These are phyloP conservation scores for Salix purpurea DNA, from an alignment of 345 rosid species.

Conservation along the genomic window DNA sequence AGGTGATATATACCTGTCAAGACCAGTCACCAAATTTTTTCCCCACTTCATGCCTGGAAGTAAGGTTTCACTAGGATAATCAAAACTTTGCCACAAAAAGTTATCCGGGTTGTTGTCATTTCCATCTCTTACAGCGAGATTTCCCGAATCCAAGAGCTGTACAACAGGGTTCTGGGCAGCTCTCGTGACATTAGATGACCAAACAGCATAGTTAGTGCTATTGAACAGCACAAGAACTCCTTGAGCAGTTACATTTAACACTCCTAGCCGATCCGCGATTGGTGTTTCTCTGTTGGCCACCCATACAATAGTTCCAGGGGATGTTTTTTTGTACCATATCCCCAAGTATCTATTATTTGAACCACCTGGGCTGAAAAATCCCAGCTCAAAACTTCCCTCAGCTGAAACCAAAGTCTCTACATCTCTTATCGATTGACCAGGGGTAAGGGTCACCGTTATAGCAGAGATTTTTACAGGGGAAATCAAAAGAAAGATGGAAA, in stretches of 20 bases:
- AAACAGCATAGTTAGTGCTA: not conserved
- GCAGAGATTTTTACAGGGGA: not conserved
- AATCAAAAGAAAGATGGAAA: not conserved
- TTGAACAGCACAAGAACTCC: not conserved
- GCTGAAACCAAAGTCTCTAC: not conserved
- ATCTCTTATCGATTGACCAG: conserved; percentile 5
- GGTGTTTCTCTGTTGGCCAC: not conserved
- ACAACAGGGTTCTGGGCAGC: conserved; percentile 3
- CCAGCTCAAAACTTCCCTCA: not conserved
- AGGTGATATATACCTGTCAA: conserved; percentile 3
- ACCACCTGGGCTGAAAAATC: conserved; percentile 1
- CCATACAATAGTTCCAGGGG: not conserved
- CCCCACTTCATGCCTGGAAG: conserved; percentile 10
- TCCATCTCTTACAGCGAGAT: not conserved
- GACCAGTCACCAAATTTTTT: not conserved
- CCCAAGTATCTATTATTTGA: not conserved
- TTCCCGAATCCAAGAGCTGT: not conserved
- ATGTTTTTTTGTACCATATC: not conserved
- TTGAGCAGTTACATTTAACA: conserved; percentile 2
- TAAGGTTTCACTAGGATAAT: conserved; percentile 9
- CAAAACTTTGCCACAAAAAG: conserved; percentile 7
- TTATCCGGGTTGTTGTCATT: not conserved
- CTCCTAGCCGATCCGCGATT: not conserved
- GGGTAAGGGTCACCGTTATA: not conserved
- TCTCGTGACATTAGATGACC: not conserved